phyloP scores from a whole-genome alignment of 331 rosid species.

The Ulmus americana region DNA sequence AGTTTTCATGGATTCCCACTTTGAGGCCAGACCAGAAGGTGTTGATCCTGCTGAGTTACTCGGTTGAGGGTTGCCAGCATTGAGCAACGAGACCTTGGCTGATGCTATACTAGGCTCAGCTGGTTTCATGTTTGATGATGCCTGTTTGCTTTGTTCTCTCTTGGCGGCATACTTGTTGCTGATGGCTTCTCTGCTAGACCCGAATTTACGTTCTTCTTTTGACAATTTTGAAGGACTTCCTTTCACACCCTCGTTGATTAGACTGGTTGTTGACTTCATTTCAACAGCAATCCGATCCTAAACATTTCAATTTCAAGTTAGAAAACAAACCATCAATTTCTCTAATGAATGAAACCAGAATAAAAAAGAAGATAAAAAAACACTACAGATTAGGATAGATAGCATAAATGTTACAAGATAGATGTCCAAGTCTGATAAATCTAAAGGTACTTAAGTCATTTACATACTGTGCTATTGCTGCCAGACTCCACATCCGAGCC shows the following conservation, averaged over 20 bases:
- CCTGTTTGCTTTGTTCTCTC: constrained; percentile 59
- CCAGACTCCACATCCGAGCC: constrained; percentile 48
- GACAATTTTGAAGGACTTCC: constrained; percentile 41
- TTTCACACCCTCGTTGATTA: constrained; percentile 30
- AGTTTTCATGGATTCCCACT: constrained; percentile 69
- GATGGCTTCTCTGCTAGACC: constrained; percentile 74
- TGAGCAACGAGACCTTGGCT: constrained; percentile 59
- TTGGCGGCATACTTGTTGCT: constrained; percentile 70
- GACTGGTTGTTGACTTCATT: constrained; percentile 41
- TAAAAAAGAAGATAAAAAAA: not conserved
- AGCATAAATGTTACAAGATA: not conserved
- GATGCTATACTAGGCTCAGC: constrained; percentile 47
- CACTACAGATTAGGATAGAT: not conserved
- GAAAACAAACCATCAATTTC: not conserved
- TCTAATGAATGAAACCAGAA: not conserved
- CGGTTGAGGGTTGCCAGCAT: constrained; percentile 30
- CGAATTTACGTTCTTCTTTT: constrained; percentile 58
- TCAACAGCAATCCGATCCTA: constrained; percentile 56
- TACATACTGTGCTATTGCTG: constrained; percentile 51
- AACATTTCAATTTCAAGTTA: constrained; percentile 21
- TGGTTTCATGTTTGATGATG: constrained; percentile 37
- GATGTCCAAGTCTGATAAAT: not conserved
- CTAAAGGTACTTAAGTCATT: not conserved
- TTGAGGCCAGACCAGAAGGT: constrained; percentile 54
- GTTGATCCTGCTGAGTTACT: constrained; percentile 32